These are phyloP conservation scores for Saccharomyces kudriavzevii DNA, from an alignment of 805 yeast species.

Conservation along the genomic window DNA sequence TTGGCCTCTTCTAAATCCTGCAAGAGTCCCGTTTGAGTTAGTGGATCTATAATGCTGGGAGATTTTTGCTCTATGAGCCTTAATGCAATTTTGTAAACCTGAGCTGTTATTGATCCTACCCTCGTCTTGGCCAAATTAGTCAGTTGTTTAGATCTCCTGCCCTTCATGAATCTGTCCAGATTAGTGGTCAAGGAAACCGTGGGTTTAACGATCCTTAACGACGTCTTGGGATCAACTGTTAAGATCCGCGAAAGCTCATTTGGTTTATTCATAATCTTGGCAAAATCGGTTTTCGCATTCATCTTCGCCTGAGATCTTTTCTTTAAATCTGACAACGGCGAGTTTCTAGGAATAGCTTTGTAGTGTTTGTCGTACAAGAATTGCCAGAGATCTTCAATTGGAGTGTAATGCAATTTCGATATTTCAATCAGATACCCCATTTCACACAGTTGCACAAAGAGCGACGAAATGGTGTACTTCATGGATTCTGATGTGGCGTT, in stretches of 20 bases:
- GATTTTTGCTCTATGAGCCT: constrained; percentile 49
- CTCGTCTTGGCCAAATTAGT: constrained; percentile 55
- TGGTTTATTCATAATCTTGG: constrained; percentile 30
- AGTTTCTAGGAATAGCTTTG: constrained; percentile 31
- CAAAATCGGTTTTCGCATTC: constrained; percentile 33
- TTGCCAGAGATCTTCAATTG: constrained; percentile 34
- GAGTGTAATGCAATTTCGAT: constrained; percentile 30
- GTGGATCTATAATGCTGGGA: constrained; percentile 35
- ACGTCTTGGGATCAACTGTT: constrained; percentile 29
- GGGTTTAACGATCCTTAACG: constrained; percentile 39
- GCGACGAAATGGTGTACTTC: constrained; percentile 26
- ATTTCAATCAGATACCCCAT: constrained; percentile 47
- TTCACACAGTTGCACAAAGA: constrained; percentile 39
- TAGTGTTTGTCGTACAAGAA: constrained; percentile 36
- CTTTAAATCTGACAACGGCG: constrained; percentile 45
- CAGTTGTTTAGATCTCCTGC: constrained; percentile 56
- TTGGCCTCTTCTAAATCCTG: constrained; percentile 39
- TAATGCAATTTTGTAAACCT: constrained; percentile 54
- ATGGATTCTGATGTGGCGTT: constrained; percentile 24
- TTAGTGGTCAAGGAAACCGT: constrained; percentile 50
- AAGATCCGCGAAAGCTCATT: constrained; percentile 21
- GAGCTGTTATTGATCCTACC: constrained; percentile 60
- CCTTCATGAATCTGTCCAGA: constrained; percentile 57
- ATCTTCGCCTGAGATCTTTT: constrained; percentile 55
- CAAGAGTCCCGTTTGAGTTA: constrained; percentile 42